phyloP scores from a whole-genome alignment of 441 rosid genomes.

The Erodium chrysanthum region DNA sequence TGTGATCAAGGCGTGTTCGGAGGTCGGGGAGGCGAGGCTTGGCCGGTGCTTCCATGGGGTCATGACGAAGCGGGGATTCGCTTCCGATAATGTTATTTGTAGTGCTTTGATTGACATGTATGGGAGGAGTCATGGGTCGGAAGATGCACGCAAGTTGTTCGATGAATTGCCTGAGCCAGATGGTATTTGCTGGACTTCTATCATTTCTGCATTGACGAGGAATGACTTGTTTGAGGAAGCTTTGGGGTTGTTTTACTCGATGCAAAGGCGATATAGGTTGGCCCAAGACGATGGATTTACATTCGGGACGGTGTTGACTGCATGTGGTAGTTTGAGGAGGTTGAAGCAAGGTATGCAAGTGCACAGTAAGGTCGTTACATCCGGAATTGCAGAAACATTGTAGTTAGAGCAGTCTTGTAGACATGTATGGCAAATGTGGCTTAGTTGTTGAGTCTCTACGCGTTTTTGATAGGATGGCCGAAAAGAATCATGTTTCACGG shows the following conservation, averaged over 20 bases:
- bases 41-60: conserved; percentile 64
- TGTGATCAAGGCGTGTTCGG: conserved; percentile 59
- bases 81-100: conserved; percentile 39
- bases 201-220: conserved; percentile 54
- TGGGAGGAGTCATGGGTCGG: conserved; percentile 38
- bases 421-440: conserved; percentile 86
- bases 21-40: conserved; percentile 33
- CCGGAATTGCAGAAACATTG: conserved; percentile 46
- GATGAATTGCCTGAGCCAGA: conserved; percentile 68
- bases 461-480: conserved; percentile 55
- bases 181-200: conserved; percentile 62
- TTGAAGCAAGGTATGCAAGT: conserved; percentile 63
- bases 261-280: conserved; percentile 41
- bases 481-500: conserved; percentile 58
- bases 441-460: conserved; percentile 38
- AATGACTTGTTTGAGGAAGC: conserved; percentile 49
- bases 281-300: conserved; percentile 49
- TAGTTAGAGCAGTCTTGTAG: conserved; percentile 68
- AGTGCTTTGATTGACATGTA: conserved; percentile 64
- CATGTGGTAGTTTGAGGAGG: conserved; percentile 64
- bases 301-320: conserved; percentile 59
- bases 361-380: conserved; percentile 46
- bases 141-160: conserved; percentile 47
- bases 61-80: conserved; percentile 46
- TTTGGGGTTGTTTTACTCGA: conserved; percentile 37